Percentiles rank a stretch among this genome's conserved stretches.
Evolutionary conservation across 192 early-diverging fungal genomes (phyloP).

Genomic region (Piromyces finnis): DNA sequence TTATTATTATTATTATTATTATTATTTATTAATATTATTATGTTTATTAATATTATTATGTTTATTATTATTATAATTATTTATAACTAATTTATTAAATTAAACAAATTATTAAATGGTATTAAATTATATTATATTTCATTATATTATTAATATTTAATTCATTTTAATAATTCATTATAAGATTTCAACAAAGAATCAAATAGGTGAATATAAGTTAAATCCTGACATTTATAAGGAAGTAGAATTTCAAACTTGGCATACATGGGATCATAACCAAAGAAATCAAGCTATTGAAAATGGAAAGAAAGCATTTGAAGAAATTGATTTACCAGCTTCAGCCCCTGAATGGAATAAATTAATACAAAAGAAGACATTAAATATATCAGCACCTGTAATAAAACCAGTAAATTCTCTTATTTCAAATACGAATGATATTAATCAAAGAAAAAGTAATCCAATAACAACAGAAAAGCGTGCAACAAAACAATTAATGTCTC

Average conservation of each 20-base stretch:
- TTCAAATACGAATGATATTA: neutral
- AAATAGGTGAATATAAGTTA: neutral
- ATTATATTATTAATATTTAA: too few species aligned
- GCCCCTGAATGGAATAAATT: neutral
- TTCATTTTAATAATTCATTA: too few species aligned
- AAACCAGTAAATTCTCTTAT: neutral
- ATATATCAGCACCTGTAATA: neutral
- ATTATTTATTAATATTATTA: neutral
- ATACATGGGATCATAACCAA: neutral
- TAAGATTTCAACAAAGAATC: neutral
- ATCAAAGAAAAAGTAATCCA: neutral
- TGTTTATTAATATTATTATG: too few species aligned
- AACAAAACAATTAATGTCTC: neutral
- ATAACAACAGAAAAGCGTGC: neutral
- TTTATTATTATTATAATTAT: too few species aligned
- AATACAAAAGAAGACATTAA: neutral
- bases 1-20: too few species aligned
- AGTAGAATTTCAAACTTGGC: neutral
- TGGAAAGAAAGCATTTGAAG: neutral
- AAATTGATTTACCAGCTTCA: neutral
- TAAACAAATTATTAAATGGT: too few species aligned
- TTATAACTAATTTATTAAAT: too few species aligned
- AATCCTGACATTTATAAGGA: neutral
- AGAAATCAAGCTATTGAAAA: neutral
- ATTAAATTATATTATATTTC: too few species aligned